Base-by-base conservation (phyloP, 1,284 basidiomycete species). In the Cronartium ribicola region DNA sequence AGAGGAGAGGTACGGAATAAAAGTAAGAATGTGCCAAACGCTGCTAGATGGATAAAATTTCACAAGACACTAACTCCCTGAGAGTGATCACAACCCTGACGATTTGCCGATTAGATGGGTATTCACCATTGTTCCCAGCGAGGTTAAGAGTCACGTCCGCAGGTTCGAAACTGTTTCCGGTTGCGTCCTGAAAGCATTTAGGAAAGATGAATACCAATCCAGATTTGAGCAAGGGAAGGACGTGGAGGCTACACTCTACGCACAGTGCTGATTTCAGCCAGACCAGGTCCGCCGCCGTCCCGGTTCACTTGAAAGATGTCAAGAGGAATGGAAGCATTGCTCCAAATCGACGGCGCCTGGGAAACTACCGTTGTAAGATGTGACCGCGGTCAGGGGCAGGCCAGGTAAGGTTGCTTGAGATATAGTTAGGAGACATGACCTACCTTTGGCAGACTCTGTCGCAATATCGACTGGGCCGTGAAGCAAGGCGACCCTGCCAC, bases 101-200 rank as follows among this genome's bases (percentile, higher is more conserved):
- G 29, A 29, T 29, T 13, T 65, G 59, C 40, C 61, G 43, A 13
- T 57, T 41, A 5, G 70, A 36, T 59, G 63, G 17, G 4, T 5
- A 41, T 22, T 48, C 51, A 0, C 70, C 70, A 57, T 66, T 60
- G 41, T 72, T 72, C 10, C 70, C 70, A 41, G 57, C 20, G 39
- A 72, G 46, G 62, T 72, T 72, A 11, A 72, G 63, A n/a, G 70
- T 72, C 29, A 60, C 57, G 43, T 59, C 48, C 70, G 66, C 66
- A 5, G 70, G 70, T 66, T 65, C 48, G 61, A 61, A 72, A 0
- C 46, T 59, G 11, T 59, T 43, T 8, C 70, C 70, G 8, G 62
- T 72, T 22, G 62, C 70, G 20, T 72, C 70, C 70, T 72, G 6
- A 13, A 0, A 46, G 10, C 57, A 60, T 13, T 3, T 46, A 66